Conservation (phyloP, 2,329 filamentous ascomycete species). For the Penicillium sp. region DNA sequence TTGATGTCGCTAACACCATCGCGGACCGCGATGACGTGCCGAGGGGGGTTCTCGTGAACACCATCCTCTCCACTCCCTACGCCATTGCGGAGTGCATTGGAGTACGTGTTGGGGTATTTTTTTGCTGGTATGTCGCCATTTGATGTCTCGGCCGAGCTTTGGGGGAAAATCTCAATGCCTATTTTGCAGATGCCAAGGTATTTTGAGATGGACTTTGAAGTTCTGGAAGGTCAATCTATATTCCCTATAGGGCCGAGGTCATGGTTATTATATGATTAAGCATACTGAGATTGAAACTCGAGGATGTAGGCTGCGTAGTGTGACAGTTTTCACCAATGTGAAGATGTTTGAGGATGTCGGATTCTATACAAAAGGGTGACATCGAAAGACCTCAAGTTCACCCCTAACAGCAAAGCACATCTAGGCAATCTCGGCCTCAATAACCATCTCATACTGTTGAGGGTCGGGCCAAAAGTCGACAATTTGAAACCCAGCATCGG, state of each 20-base stretch:
- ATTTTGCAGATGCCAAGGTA: not conserved
- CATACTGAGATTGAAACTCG: no score
- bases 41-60: slow-evolving; percentile 5
- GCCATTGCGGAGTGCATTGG: slow-evolving; percentile 14
- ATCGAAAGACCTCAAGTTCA: no score
- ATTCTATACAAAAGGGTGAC: no score
- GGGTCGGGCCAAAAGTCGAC: slow-evolving; percentile 31
- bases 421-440: slow-evolving; percentile 25
- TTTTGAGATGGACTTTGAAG: not conserved
- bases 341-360: no score
- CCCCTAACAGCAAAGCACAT: not conserved
- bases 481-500: slow-evolving; percentile 26
- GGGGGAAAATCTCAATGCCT: not conserved
- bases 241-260: not conserved
- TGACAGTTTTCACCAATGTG: no score
- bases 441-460: slow-evolving; percentile 29
- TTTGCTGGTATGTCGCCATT: not conserved
- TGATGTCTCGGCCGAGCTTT: not conserved
- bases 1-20: slow-evolving; percentile 24
- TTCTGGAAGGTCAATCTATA: not conserved
- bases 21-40: slow-evolving; percentile 20
- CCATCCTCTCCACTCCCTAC: slow-evolving; percentile 20
- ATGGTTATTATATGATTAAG: no score
- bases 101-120: not conserved
- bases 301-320: no score